These are phyloP conservation scores for Phyllostachys edulis DNA, from an alignment of 176 grass and related monocot species.

Conservation along the genomic window DNA sequence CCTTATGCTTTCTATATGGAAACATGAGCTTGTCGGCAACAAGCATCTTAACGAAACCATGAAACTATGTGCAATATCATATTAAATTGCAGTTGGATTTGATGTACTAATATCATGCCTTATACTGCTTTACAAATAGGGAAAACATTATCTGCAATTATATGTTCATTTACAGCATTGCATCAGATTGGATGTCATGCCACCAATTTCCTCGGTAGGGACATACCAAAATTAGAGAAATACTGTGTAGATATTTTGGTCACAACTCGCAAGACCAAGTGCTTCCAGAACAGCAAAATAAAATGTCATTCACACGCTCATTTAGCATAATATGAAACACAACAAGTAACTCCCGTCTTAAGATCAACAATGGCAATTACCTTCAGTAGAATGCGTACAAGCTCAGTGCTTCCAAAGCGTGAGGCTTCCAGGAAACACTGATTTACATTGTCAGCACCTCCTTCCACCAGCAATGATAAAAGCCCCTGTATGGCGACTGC, in stretches of 20 bases:
- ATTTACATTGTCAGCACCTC: constrained; percentile 84
- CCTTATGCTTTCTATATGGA: background rate
- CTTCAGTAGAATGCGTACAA: constrained; percentile 83
- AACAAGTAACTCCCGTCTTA: background rate
- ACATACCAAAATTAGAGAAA: background rate
- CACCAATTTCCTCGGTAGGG: background rate
- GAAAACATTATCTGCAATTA: background rate
- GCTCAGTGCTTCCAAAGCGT: constrained; percentile 81
- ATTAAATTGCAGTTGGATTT: background rate
- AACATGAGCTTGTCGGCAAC: background rate
- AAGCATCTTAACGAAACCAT: background rate
- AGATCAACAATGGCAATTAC: constrained; percentile 46
- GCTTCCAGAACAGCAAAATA: constrained; percentile 2
- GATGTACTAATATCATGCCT: background rate
- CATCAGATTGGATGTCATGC: background rate
- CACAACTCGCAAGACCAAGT: background rate
- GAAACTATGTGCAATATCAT: background rate
- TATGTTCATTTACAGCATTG: background rate
- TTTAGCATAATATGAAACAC: constrained; percentile 5
- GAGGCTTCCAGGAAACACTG: constrained; percentile 81
- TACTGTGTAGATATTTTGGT: background rate
- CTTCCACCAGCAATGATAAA: constrained; percentile 74
- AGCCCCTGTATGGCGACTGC: constrained; percentile 65
- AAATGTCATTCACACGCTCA: background rate
- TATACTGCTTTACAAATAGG: background rate